Percentiles rank a stretch among this genome's conserved stretches.
phyloP scores from a whole-genome alignment of 192 early-diverging fungal species.

The Mortierella claussenii region DNA sequence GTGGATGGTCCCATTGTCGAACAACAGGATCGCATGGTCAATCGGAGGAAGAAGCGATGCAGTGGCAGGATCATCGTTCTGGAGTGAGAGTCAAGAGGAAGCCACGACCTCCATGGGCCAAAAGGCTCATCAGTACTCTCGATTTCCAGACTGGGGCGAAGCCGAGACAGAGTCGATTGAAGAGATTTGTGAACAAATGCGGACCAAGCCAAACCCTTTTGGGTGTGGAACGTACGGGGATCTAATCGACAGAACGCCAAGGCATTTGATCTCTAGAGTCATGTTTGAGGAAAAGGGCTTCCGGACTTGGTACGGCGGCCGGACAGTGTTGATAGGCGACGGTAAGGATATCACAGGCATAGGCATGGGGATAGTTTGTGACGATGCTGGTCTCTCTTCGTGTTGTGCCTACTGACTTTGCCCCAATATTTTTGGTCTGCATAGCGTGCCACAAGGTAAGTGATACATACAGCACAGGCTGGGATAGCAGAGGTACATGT shows the following conservation, averaged over 20 bases:
- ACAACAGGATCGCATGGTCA: slow-evolving; percentile 45
- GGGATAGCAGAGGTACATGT: neutral
- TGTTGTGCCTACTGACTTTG: no score
- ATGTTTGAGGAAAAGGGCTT: slow-evolving; percentile 51
- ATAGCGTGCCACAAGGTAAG: slow-evolving; percentile 49
- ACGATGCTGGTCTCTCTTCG: no score
- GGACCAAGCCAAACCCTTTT: slow-evolving; percentile 31
- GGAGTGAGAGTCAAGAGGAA: slow-evolving; percentile 46
- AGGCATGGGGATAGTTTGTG: no score
- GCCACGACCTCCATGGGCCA: slow-evolving; percentile 16
- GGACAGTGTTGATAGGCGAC: slow-evolving; percentile 50
- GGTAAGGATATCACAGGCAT: slow-evolving; percentile 21
- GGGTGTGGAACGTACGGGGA: slow-evolving; percentile 45
- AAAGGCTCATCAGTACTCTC: slow-evolving; percentile 2
- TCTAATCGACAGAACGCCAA: slow-evolving; percentile 33
- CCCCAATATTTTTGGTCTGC: no score
- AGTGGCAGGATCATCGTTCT: slow-evolving; percentile 12
- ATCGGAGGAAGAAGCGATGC: slow-evolving; percentile 37
- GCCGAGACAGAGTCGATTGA: slow-evolving; percentile 42
- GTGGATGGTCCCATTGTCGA: slow-evolving; percentile 43
- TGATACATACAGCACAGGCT: neutral
- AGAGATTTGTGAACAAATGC: slow-evolving; percentile 38
- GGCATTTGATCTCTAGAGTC: slow-evolving; percentile 31
- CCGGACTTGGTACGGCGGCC: slow-evolving; percentile 39
- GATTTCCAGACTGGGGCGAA: slow-evolving; percentile 40